Percentiles rank a stretch among this genome's conserved stretches.
Conservation (phyloP, 257 asterid genomes). For the Solanum rostratum region DNA sequence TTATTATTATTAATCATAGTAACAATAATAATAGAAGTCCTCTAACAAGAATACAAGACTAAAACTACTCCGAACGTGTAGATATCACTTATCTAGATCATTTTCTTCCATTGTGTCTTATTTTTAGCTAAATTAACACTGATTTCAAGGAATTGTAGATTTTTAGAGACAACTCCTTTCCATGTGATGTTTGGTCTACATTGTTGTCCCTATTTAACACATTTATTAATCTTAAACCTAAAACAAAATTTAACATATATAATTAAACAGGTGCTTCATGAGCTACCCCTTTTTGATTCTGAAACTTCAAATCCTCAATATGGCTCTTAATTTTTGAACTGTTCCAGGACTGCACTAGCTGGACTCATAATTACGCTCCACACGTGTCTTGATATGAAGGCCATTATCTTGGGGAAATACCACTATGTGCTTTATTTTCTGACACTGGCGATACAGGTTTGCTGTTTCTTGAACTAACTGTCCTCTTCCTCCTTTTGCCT, state of each 20-base stretch:
- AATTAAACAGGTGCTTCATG: neutral
- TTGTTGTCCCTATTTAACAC: neutral
- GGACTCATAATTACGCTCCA: conserved; percentile 41
- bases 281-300: neutral
- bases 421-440: conserved; percentile 83
- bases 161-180: neutral
- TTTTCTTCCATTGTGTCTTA: neutral
- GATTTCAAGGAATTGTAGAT: neutral
- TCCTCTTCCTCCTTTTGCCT: neutral
- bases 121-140: too few species aligned
- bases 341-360: conserved; percentile 49
- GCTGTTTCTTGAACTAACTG: neutral
- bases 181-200: neutral
- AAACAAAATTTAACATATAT: neutral
- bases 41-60: neutral
- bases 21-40: neutral
- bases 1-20: neutral
- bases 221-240: neutral
- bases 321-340: neutral
- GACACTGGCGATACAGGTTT: conserved; percentile 87
- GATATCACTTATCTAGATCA: neutral
- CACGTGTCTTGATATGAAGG: conserved; percentile 80
- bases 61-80: neutral
- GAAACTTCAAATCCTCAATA: neutral
- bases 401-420: conserved; percentile 73